Evolutionary conservation across 2,329 filamentous ascomycete genomes (phyloP), one percentile per base, ranked within the genome.

Genomic region (Colletotrichum incanum): DNA sequence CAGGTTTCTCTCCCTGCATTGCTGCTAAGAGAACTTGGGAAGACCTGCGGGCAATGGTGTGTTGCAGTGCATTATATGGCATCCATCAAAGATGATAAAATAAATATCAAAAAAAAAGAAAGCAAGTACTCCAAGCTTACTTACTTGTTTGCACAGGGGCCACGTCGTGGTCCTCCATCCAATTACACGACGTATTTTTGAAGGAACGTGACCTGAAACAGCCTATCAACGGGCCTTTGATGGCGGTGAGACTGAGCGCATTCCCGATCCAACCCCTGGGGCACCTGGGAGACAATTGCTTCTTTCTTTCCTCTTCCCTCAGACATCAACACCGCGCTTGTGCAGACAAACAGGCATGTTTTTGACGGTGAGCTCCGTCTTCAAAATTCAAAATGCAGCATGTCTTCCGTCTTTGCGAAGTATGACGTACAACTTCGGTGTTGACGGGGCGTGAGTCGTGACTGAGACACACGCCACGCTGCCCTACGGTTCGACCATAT

Each of bases 171-270:
- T 45, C 55, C 28, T 39, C 23, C 31, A 23, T 14, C 43, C 26
- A 16, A 23, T 47, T 20, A 37, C 39, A 34, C 56, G 23, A 63
- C 28, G 65, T 43, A 68, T 54, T 63, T 65, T 47, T 60, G 65
- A 68, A 68, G 69, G 69, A 64, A 60, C 59, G 45, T 41, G 45
- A 72, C 59, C 69, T 72, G 59, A 72, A 69, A 69, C 65, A 69
- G 37, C 28, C 65, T 58, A 50, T 55, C 58, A 26, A 59, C 41
- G 34, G 65, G 58, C n/a, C 39, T 37, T 20, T 45, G 58, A 31
- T 23, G 39, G 37, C 47, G 55, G 49, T 67, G 58, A 67, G 69
- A 68, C 69, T 59, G 69, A 63, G 69, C 69, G 59, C 52, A 26
- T 34, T 43, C 49, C 23, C 37, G n/a, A n/a, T 39, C 45, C 34